phyloP scores from a whole-genome alignment of 2,329 filamentous ascomycete species.

The Tolypocladium paradoxum region DNA sequence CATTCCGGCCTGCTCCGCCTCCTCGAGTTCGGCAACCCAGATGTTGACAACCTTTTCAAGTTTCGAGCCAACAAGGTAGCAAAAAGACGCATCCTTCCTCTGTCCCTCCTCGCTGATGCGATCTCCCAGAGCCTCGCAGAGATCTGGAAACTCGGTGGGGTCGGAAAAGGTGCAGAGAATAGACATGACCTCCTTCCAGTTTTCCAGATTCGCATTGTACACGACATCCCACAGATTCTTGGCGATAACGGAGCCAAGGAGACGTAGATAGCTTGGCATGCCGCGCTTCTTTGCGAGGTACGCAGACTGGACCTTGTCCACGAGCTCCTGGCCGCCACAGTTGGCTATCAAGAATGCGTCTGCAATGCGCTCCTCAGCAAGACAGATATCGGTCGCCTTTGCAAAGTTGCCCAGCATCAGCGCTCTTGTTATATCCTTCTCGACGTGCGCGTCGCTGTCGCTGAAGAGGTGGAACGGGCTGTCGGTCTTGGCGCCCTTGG shows the following conservation, averaged over 20 bases:
- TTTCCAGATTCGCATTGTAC: slow-evolving; percentile 82
- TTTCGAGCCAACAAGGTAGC: slow-evolving; percentile 90
- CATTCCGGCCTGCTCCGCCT: slow-evolving; percentile 67
- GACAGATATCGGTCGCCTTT: slow-evolving; percentile 76
- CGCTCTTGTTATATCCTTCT: slow-evolving; percentile 78
- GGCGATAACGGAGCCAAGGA: slow-evolving; percentile 82
- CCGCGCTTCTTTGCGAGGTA: slow-evolving; percentile 78
- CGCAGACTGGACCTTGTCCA: slow-evolving; percentile 85
- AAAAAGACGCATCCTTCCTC: slow-evolving; percentile 89
- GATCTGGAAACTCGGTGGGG: slow-evolving; percentile 80
- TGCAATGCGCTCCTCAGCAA: slow-evolving; percentile 81
- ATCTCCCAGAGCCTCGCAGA: slow-evolving; percentile 91
- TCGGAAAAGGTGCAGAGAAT: slow-evolving; percentile 92
- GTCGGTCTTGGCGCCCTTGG: slow-evolving; percentile 85
- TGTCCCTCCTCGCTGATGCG: slow-evolving; percentile 68
- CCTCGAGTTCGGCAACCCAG: slow-evolving; percentile 83
- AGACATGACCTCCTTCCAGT: slow-evolving; percentile 97
- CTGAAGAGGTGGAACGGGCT: slow-evolving; percentile 87
- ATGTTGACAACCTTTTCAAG: slow-evolving; percentile 94
- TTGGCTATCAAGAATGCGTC: slow-evolving; percentile 98
- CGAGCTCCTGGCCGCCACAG: slow-evolving; percentile 83
- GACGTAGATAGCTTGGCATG: slow-evolving; percentile 81
- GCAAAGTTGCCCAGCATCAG: slow-evolving; percentile 86
- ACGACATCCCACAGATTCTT: slow-evolving; percentile 99
- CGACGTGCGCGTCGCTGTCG: slow-evolving; percentile 71